Evolutionary conservation across 2,329 filamentous ascomycete species (phyloP), one percentile per base, ranked within the genome.

Genomic region (Fusarium virguliforme): DNA sequence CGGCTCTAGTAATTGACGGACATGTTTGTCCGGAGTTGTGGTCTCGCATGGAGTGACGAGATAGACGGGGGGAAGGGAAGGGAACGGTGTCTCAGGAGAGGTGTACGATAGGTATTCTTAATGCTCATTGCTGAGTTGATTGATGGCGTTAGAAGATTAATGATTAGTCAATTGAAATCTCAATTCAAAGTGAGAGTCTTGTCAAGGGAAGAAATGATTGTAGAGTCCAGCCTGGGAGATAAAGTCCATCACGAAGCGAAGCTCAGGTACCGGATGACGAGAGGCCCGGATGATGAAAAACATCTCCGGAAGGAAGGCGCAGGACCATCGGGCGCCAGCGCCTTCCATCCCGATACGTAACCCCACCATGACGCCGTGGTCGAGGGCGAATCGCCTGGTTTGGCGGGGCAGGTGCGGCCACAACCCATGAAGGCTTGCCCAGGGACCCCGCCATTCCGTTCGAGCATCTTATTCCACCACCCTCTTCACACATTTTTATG

Each of bases 351-450:
- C 43, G 53, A 58, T 60, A 3, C 8, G 43, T 50, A 70, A 71
- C 71, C 71, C 72, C 72, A 74, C 71, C 72, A 74, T 74, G 71
- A 74, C 72, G 71, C 66, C 60, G 65, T 40, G 53, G 60, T 55
- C 51, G 51, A 61, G 62, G 53, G 63, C 67, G 67, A 70, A 61
- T 64, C 65, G 65, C 60, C 64, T 73, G 68, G 60, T 65, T 68
- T 71, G 72, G 72, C 71, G 72, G 72, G 72, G 72, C 71, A 74
- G 43, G 70, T 68, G 60, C 64, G 62, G 64, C 70, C 70, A 70
- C 58, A 65, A 55, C n/a, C 24, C n/a, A n/a, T n/a, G n/a, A n/a
- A n/a, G n/a, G n/a, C n/a, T n/a, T n/a, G n/a, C n/a, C n/a, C n/a
- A 35, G 40, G 51, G 64, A 74, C 71, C 72, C 72, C 72, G 70